Evolutionary conservation across 2,329 filamentous ascomycete species (phyloP).

Genomic region (Pseudogymnoascus sp.): DNA sequence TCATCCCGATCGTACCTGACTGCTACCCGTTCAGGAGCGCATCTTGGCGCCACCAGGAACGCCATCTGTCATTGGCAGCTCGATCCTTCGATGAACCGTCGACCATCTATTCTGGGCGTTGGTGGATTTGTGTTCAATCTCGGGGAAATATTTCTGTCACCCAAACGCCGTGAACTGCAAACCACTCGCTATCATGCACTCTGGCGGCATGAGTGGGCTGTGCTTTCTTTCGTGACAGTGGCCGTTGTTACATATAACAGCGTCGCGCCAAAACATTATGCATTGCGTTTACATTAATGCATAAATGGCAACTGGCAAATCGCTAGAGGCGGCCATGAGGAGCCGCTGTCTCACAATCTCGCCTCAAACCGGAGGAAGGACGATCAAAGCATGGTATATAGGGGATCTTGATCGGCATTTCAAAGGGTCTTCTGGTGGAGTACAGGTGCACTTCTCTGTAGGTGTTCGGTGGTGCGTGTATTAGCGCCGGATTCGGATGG

Average conservation of each 20-base stretch:
- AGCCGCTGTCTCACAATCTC: neutral
- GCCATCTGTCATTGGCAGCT: neutral
- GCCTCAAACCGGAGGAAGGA: neutral
- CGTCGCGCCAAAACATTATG: neutral
- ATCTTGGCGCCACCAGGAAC: conserved; percentile 6
- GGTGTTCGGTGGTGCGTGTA: neutral
- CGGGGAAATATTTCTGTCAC: neutral
- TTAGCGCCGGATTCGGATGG: conserved; percentile 7
- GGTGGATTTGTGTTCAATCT: neutral
- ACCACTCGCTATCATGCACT: neutral
- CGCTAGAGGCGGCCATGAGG: neutral
- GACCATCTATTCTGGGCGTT: neutral
- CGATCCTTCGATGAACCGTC: neutral
- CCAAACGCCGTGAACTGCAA: neutral
- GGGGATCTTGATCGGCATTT: conserved; percentile 2
- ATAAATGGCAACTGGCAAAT: neutral
- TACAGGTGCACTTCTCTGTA: neutral
- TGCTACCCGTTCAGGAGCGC: neutral
- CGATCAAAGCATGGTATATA: conserved; percentile 1
- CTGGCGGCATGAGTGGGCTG: neutral
- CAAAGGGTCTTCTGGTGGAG: conserved; percentile 6
- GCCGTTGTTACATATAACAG: neutral
- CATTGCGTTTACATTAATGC: neutral
- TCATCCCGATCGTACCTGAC: conserved; percentile 3
- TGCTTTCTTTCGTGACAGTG: neutral